Evolutionary conservation across 148 eudicot species (phyloP).

Genomic region (Persicaria tinctoria): DNA sequence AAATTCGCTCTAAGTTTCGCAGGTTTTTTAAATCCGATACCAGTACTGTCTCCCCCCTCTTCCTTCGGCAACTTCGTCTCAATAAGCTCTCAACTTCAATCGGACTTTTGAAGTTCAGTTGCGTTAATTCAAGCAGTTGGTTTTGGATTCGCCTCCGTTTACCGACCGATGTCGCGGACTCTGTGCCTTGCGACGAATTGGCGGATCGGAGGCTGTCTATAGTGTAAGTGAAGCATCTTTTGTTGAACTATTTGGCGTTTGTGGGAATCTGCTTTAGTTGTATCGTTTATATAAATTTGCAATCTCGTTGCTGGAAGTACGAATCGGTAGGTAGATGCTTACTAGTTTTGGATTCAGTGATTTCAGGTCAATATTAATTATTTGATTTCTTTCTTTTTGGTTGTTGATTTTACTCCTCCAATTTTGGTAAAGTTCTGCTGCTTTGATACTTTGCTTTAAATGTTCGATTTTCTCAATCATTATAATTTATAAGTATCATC

Average conservation of each 20-base stretch:
- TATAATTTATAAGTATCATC: not conserved
- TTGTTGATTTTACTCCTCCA: not conserved
- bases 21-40: not conserved
- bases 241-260: conserved; percentile 1
- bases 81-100: not conserved
- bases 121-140: not conserved
- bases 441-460: conserved; percentile 4
- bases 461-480: not conserved
- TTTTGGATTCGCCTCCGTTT: not conserved
- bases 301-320: not conserved
- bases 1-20: not conserved
- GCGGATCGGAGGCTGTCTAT: not conserved
- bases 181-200: not conserved
- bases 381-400: not conserved
- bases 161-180: not conserved
- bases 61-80: not conserved
- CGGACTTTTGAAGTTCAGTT: not conserved
- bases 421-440: conserved; percentile 6
- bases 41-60: not conserved
- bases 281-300: not conserved
- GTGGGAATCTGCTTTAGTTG: not conserved
- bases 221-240: not conserved
- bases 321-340: not conserved
- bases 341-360: not conserved
- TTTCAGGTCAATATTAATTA: not conserved